Base-by-base conservation (phyloP, 202 grass and related monocot species). In the Carex sylvatica region DNA sequence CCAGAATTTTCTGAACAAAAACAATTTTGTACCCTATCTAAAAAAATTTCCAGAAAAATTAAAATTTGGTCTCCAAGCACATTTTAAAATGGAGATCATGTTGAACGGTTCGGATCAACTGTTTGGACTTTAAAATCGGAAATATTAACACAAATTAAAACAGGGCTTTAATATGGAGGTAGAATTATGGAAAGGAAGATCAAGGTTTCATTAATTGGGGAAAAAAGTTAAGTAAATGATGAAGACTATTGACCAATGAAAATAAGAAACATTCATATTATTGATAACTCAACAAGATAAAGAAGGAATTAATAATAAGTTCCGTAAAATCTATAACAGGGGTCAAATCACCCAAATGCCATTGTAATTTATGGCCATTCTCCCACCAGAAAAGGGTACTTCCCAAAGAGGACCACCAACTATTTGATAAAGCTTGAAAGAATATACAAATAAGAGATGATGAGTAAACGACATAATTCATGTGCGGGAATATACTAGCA, bases 251-350 rank as follows among this genome's bases (percentile, higher is more conserved):
- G 42, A 12, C 20, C 70, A 74, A 74, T 22, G 12, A 74, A 74
- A 74, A 28, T 12, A 28, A 30, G 46, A 13, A 52, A 2, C 47
- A 53, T 53, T 2, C 1, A n/a, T 16, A 77, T 77, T 77, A 15
- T 58, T 16, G 16, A 77, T 38, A 53, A 59, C 20, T 77, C 52
- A 59, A 35, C 28, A 38, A 9, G 30, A 20, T 22, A 38, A 59
- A 77, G 52, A 77, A 77, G 53, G 15, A 36, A 77, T 59, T 56
- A 77, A 77, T 77, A 59, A 58, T 20, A 15, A 13, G 16, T 58
- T 77, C 53, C 58, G 3, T 56, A 77, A 35, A 77, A 77, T 20
- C 52, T 33, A 55, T 75, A 30, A 74, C 5, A 74, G 24, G 18
- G 72, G 24, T 26, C 47, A 75, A 51, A 52, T 53, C 23, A 56